Conservation (phyloP, 2,329 filamentous ascomycete genomes). For the Fusarium vanettenii region DNA sequence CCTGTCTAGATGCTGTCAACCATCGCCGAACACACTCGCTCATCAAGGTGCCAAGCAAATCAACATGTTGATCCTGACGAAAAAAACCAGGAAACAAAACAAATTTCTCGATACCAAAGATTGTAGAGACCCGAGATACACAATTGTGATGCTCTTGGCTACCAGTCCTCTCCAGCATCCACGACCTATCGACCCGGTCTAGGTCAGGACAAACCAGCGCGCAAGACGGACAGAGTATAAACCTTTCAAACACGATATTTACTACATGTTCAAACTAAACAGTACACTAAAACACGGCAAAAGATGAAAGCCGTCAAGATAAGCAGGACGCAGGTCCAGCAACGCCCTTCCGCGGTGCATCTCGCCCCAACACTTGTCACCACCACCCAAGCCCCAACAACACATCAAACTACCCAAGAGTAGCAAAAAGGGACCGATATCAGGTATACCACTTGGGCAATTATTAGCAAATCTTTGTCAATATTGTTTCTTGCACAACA, state of each 20-base stretch:
- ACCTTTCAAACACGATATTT: not conserved
- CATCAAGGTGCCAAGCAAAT: not conserved
- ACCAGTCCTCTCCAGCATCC: not conserved
- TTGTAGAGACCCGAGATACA: not conserved
- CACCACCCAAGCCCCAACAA: not conserved
- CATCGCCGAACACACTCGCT: not conserved
- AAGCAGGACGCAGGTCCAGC: not conserved
- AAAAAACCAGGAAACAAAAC: not conserved
- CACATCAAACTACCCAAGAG: not conserved
- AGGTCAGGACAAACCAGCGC: not conserved
- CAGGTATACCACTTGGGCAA: not conserved
- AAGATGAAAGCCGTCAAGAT: not conserved
- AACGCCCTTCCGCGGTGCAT: not conserved
- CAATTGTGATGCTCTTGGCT: not conserved
- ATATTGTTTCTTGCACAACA: not conserved
- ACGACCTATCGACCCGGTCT: not conserved
- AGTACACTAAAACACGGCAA: not conserved
- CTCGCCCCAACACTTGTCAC: not conserved
- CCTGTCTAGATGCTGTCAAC: not conserved
- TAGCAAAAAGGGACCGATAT: not conserved
- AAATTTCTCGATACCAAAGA: not conserved
- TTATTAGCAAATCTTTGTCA: not conserved
- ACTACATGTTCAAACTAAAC: not conserved
- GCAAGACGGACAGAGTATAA: not conserved
- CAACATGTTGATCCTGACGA: not conserved